phyloP scores from a whole-genome alignment of 805 yeast genomes.

The Lachancea dasiensis region DNA sequence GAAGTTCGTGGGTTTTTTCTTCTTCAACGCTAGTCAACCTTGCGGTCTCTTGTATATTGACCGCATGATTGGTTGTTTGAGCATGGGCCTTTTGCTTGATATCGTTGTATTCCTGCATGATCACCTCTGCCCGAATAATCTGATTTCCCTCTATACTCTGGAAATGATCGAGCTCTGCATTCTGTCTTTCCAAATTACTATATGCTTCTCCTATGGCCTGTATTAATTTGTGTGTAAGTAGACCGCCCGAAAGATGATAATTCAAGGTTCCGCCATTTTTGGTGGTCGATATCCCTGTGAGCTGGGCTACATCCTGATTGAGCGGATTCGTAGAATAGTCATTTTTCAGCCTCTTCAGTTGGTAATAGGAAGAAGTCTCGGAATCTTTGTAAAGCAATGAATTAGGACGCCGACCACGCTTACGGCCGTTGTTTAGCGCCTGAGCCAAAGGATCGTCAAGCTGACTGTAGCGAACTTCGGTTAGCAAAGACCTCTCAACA shows the following conservation, averaged over 20 bases:
- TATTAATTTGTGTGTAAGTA: conserved; percentile 59
- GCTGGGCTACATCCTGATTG: conserved; percentile 42
- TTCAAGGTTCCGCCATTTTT: conserved; percentile 32
- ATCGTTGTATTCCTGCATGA: conserved; percentile 39
- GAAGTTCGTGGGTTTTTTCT: conserved; percentile 21
- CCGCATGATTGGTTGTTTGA: conserved; percentile 32
- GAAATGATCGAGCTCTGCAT: conserved; percentile 43
- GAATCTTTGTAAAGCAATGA: conserved; percentile 14
- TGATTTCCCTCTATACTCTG: conserved; percentile 37
- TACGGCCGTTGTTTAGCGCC: conserved; percentile 26
- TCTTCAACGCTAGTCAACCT: conserved; percentile 26
- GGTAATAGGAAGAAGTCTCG: conserved; percentile 41
- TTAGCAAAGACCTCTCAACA: conserved; percentile 69
- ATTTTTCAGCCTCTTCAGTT: conserved; percentile 54
- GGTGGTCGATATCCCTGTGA: conserved; percentile 46
- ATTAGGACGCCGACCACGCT: conserved; percentile 19
- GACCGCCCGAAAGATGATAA: conserved; percentile 32
- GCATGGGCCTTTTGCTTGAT: conserved; percentile 37
- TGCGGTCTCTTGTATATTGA: conserved; percentile 30
- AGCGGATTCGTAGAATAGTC: conserved; percentile 68
- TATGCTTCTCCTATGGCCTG: conserved; percentile 48
- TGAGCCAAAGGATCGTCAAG: conserved; percentile 40
- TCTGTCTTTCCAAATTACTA: conserved; percentile 37
- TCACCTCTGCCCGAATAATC: conserved; percentile 39
- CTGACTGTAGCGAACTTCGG: conserved; percentile 61